Percentiles rank a stretch among this genome's conserved stretches.
Evolutionary conservation across 2,329 filamentous ascomycete genomes (phyloP).

Genomic region (Microsporum audouinii): DNA sequence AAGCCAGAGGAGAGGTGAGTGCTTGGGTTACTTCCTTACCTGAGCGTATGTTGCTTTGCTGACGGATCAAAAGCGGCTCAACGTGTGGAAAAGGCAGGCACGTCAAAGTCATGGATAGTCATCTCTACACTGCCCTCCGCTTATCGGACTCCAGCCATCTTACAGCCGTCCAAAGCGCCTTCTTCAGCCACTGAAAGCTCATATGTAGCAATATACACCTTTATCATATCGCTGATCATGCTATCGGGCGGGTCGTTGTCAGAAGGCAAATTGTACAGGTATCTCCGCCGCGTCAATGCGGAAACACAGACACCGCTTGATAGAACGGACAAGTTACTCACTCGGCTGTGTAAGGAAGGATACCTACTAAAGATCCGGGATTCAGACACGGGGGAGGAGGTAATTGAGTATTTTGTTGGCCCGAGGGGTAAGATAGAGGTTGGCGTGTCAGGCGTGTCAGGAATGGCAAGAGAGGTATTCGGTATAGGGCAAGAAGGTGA

Average conservation of each 20-base stretch:
- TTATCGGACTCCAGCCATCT: conserved; percentile 56
- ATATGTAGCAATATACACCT: conserved; percentile 70
- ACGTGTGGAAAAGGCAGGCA: conserved; percentile 33
- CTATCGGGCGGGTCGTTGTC: conserved; percentile 61
- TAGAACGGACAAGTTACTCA: conserved; percentile 63
- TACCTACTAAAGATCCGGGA: conserved; percentile 71
- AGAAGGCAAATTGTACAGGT: conserved; percentile 66
- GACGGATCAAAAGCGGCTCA: conserved; percentile 37
- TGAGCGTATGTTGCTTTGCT: background rate
- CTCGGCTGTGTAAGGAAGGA: conserved; percentile 65
- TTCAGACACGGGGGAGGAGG: conserved; percentile 57
- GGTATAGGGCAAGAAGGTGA: conserved; percentile 23
- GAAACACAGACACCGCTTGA: conserved; percentile 62
- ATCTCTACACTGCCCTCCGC: conserved; percentile 56
- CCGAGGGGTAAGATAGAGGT: conserved; percentile 78
- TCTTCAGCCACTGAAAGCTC: conserved; percentile 59
- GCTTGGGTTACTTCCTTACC: background rate
- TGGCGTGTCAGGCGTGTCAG: conserved; percentile 61
- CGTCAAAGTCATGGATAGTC: conserved; percentile 65
- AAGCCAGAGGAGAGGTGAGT: conserved; percentile 61
- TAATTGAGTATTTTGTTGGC: conserved; percentile 71
- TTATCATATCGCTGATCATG: conserved; percentile 64
- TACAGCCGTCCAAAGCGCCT: conserved; percentile 56
- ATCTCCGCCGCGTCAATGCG: conserved; percentile 63
- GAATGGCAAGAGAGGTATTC: conserved; percentile 51